Base-by-base conservation (phyloP, 345 rosid species). In the Jatropha curcas region DNA sequence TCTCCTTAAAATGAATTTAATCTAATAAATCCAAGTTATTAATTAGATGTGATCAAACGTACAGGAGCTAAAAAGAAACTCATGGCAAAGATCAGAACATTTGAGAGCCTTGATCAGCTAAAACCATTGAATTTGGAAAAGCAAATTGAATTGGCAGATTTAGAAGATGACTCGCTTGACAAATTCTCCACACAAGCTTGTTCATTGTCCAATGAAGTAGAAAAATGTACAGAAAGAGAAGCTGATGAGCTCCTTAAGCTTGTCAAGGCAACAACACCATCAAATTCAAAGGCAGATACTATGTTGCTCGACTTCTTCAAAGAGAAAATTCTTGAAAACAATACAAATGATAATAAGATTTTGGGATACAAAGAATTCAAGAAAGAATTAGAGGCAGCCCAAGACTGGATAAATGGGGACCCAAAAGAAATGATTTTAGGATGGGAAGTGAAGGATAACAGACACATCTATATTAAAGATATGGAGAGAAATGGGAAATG, bases 101-200 rank as follows among this genome's bases (percentile, higher is more conserved):
- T 85, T 20, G 82, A 81, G 73, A 71, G 69, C 25, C 81, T 85
- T 17, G 78, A 86, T 71, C 82, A 60, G 6, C 46, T 94, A 68
- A 82, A 85, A 55, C 95, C 97, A 8, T 35, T 87, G 52, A 85
- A 90, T 58, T 64, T 94, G 76, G 93, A 88, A 71, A 86, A 81
- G 72, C 85, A 87, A 70, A 84, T 92, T 24, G 81, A 81, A 11
- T 37, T 52, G 7, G 71, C 75, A 37, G 79, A 81, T 53, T 60
- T 61, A 6, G 77, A 87, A 5, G 69, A 87, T 58, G 75, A 76
- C 45, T 20, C 68, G 9, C 30, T 56, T 4, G 45, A 2, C 8
- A 59, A 43, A 28, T 68, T 70, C 12, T 39, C 55, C 2, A 0
- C 0, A 1, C 71, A 34, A 67, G n/a, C 51, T 41, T 60, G 39